Conservation (phyloP, 352 stramenopile species). For the Paralagenidium karlingii region DNA sequence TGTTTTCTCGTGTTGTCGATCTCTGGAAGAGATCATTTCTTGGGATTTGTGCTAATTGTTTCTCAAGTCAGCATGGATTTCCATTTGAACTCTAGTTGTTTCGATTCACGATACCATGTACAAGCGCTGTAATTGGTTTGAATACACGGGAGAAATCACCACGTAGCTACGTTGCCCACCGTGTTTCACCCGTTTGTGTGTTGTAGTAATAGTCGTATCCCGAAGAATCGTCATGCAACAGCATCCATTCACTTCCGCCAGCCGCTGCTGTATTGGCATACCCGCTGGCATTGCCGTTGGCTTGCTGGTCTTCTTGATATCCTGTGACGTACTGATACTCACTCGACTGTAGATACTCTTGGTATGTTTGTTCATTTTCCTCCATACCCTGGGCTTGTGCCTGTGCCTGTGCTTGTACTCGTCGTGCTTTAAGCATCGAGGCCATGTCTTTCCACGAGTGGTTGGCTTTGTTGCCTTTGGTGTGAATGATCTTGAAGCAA, state of each 20-base stretch:
- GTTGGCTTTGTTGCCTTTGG: conserved; percentile 60
- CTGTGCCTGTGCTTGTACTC: conserved; percentile 11
- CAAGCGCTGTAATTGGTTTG: too few relatives aligned
- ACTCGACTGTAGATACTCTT: conserved; percentile 55
- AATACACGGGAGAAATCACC: too few relatives aligned
- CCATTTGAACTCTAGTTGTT: too few relatives aligned
- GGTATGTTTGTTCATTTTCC: conserved; percentile 54
- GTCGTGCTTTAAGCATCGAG: conserved; percentile 14
- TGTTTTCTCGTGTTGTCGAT: too few relatives aligned
- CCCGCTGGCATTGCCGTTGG: too few relatives aligned
- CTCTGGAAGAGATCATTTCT: too few relatives aligned
- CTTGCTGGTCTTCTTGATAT: too few relatives aligned
- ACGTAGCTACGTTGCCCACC: too few relatives aligned
- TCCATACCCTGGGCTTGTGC: conserved; percentile 12
- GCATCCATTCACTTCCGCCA: conserved; percentile 30
- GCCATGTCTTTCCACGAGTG: conserved; percentile 67
- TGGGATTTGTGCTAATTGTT: too few relatives aligned
- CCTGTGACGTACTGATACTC: conserved; percentile 79
- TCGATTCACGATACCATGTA: too few relatives aligned
- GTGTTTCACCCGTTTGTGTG: conserved; percentile 43
- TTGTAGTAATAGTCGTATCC: conserved; percentile 73
- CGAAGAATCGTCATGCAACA: conserved; percentile 41
- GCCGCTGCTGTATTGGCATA: too few relatives aligned
- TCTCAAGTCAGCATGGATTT: too few relatives aligned
- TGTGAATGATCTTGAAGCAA: conserved; percentile 75